Conservation (phyloP, 164 flowering plant genomes). For the Magnolia officinalis region DNA sequence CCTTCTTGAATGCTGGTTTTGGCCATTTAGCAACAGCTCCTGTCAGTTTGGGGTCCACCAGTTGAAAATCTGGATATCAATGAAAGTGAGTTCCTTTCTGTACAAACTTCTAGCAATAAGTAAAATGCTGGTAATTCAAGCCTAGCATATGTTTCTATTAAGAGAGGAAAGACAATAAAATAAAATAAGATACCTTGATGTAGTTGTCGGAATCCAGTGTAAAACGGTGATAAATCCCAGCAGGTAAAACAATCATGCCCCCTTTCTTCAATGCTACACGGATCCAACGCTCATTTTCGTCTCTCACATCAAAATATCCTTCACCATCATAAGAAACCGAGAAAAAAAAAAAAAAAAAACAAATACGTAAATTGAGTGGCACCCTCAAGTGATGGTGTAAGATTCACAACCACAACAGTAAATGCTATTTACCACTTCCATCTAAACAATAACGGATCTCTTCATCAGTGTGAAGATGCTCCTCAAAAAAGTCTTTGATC, state of each 20-base stretch:
- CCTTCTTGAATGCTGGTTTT: no score
- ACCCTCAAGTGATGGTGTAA: neutral
- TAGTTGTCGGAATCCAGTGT: conserved; percentile 90
- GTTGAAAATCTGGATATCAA: neutral
- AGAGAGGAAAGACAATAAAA: neutral
- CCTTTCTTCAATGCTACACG: conserved; percentile 95
- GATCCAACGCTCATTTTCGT: conserved; percentile 73
- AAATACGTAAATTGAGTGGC: neutral
- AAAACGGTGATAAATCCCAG: conserved; percentile 96
- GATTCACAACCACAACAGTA: conserved; percentile 1
- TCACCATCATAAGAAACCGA: conserved; percentile 15
- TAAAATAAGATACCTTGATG: conserved; percentile 61
- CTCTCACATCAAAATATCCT: conserved; percentile 98
- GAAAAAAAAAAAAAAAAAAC: neutral
- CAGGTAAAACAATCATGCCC: conserved; percentile 89
- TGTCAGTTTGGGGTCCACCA: neutral
- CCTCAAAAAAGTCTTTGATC: conserved; percentile 88
- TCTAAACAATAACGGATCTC: conserved; percentile 95
- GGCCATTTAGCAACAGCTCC: neutral
- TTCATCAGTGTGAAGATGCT: conserved; percentile 97
- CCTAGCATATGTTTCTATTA: neutral
- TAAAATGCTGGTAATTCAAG: neutral
- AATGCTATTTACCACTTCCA: conserved; percentile 73
- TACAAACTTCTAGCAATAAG: neutral
- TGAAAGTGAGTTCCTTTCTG: neutral